Percentiles rank a stretch among this genome's conserved stretches.
phyloP scores from a whole-genome alignment of 495 filamentous ascomycete species.

The Neurospora hispaniola region DNA sequence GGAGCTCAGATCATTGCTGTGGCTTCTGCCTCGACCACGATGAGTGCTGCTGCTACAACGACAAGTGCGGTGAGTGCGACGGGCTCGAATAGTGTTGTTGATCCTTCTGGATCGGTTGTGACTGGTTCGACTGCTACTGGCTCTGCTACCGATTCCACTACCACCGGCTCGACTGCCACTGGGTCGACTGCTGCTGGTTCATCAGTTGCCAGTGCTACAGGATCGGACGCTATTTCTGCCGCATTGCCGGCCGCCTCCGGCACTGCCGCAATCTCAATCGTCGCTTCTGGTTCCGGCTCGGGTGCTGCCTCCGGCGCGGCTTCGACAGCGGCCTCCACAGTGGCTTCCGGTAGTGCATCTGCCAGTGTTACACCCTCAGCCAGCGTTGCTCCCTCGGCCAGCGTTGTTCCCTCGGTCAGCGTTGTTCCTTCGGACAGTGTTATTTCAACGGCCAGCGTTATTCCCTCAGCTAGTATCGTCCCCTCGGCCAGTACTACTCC shows the following conservation, averaged over 20 bases:
- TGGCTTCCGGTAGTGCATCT: background rate
- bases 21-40: background rate
- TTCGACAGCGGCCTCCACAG: background rate
- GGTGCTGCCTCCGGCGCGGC: background rate
- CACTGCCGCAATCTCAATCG: background rate
- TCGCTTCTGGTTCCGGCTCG: background rate
- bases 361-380: background rate
- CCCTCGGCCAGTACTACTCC: background rate
- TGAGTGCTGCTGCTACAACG: background rate
- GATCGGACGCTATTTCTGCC: background rate
- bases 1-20: conserved; percentile 3
- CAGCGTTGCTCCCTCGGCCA: background rate
- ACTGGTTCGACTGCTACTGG: background rate
- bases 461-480: background rate
- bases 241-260: background rate
- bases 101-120: background rate
- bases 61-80: background rate
- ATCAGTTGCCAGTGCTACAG: background rate
- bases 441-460: too few species aligned
- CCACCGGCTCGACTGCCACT: background rate
- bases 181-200: background rate
- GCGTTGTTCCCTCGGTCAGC: background rate
- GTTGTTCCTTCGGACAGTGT: background rate
- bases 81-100: background rate
- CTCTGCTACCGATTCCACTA: background rate